Base-by-base conservation (phyloP, 2,329 filamentous ascomycete species). In the Zopfia rhizophila region DNA sequence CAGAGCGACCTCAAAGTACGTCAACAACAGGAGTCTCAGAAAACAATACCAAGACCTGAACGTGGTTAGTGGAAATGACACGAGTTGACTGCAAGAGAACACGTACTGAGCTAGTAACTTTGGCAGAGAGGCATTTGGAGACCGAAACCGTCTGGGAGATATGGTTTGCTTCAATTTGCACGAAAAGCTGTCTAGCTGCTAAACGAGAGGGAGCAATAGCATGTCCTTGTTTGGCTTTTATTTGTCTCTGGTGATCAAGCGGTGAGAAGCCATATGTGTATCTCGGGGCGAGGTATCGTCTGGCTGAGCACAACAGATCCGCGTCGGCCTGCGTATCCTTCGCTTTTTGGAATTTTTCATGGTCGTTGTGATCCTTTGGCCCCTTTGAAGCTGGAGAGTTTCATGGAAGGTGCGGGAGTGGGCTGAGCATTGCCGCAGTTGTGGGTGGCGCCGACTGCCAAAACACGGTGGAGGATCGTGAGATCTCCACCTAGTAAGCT, bases 401-500 rank as follows among this genome's bases (percentile, higher is more conserved):
- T 8, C 14, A 48, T 38, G 7, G 43, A 8, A 7, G 54, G 51
- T 2, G 52, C 46, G 4, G 52, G 48, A 4, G 51, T 58, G 1
- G 32, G 17, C 5, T 38, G 31, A 8, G 17, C 5, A 21, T 23
- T 24, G 6, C 27, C 24, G 16, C 24, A 17, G 11, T 22, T 7
- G 13, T 31, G 8, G 3, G 16, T 7, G 2, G 5, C 8, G 16
- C 3, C 3, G 4, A 38, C n/a, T 3, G 22, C 13, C 10, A 33
- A 19, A 3, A 30, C n/a, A 3, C 58, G 53, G 3, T 48, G 30
- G 1, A 68, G 35, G 52, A 66, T 65, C 1, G 17, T 45, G 1
- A 49, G n/a, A 22, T 68, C 57, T 3, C 63, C 61, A 12, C 36
- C 13, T 2, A 35, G 21, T 2, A 66, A 50, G 21, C 52, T 61